phyloP scores from a whole-genome alignment of 1,139 yeast species.

The Debaryomyces robertsiae region DNA sequence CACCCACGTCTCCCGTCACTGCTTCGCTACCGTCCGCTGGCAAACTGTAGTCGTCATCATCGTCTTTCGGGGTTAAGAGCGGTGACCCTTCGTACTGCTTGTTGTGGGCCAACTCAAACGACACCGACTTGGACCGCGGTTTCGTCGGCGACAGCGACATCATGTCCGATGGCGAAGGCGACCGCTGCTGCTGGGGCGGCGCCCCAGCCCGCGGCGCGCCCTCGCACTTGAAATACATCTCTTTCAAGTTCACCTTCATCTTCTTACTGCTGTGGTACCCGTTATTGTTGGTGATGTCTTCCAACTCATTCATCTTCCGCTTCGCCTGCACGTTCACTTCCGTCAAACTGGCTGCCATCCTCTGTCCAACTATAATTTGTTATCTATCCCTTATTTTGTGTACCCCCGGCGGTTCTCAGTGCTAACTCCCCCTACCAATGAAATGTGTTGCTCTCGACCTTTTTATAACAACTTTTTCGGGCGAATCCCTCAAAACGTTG shows the following conservation, averaged over 20 bases:
- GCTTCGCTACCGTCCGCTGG: conserved; percentile 12
- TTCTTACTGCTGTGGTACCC: conserved; percentile 15
- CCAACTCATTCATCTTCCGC: conserved; percentile 38
- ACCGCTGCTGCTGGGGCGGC: conserved; percentile 20
- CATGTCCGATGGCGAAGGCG: conserved; percentile 31
- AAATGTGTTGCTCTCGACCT: conserved; percentile 1
- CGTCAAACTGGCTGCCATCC: conserved; percentile 32
- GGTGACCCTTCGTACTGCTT: conserved; percentile 36
- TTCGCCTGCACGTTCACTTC: conserved; percentile 26
- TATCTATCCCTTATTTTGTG: conserved; percentile 4
- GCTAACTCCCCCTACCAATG: conserved; percentile 7
- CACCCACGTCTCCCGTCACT: no score
- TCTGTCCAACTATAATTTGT: background rate
- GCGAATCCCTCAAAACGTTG: conserved; percentile 13
- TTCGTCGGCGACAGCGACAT: conserved; percentile 20
- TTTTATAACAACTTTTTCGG: conserved; percentile 1
- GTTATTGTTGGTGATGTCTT: conserved; percentile 35
- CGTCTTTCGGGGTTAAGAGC: conserved; percentile 48
- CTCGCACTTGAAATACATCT: conserved; percentile 12
- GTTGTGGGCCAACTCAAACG: conserved; percentile 27
- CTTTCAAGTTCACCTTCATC: conserved; percentile 14
- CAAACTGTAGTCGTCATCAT: conserved; percentile 31
- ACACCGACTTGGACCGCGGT: conserved; percentile 25
- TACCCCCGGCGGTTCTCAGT: conserved; percentile 9
- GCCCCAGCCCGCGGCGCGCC: conserved; percentile 8